Conservation (phyloP, 768 basidiomycete genomes). For the Serendipita vermifera region DNA sequence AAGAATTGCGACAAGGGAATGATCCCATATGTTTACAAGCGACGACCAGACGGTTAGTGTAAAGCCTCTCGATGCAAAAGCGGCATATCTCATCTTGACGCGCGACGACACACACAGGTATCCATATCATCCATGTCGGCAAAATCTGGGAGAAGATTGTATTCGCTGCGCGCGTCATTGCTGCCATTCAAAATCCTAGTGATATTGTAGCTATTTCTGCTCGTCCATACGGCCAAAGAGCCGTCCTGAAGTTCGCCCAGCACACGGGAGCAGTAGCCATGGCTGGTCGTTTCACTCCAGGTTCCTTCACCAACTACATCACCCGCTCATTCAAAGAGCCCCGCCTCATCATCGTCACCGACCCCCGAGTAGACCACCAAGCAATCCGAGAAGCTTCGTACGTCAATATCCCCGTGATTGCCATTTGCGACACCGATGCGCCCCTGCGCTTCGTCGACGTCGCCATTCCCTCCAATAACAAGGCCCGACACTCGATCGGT, state of each 20-base stretch:
- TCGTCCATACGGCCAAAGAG: constrained; percentile 97
- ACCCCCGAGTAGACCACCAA: constrained; percentile 99
- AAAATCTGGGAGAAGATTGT: constrained; percentile 99
- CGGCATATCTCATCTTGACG: neutral
- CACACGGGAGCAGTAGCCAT: constrained; percentile 98
- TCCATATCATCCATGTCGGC: constrained; percentile 94
- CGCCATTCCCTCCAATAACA: constrained; percentile 99
- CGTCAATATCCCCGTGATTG: constrained; percentile 99
- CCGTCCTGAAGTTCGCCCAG: constrained; percentile 95
- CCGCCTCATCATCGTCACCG: constrained; percentile 93
- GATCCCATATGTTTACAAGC: constrained; percentile 96
- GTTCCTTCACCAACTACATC: constrained; percentile 99
- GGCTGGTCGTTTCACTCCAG: constrained; percentile 98
- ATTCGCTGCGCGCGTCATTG: constrained; percentile 93
- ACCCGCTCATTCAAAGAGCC: constrained; percentile 99
- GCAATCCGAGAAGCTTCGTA: constrained; percentile 99
- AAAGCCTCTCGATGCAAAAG: neutral
- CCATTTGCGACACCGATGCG: constrained; percentile 96
- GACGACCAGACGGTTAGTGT: constrained; percentile 71
- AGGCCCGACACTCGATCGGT: constrained; percentile 93
- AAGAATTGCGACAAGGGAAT: constrained; percentile 99
- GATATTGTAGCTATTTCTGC: constrained; percentile 98
- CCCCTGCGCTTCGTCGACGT: constrained; percentile 96
- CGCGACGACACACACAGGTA: constrained; percentile 41
- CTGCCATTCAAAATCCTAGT: constrained; percentile 94